Percentiles rank a stretch among this genome's conserved stretches.
These are phyloP conservation scores for Aphanoascus verrucosus DNA, from an alignment of 2,329 filamentous ascomycete species.

Conservation along the genomic window DNA sequence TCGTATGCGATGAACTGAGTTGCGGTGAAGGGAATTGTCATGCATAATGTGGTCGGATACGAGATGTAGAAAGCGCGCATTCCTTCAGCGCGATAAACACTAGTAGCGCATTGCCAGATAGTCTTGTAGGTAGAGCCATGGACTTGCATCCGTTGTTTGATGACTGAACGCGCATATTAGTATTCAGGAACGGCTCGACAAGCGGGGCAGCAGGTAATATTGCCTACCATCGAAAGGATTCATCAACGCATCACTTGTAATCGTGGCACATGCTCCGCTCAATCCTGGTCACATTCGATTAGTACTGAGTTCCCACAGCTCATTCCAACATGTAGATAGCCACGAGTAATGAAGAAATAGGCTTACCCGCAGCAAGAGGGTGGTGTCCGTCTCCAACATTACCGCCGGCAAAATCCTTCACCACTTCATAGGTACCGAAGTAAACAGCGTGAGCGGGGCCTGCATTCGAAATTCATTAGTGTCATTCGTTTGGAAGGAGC, in stretches of 20 bases:
- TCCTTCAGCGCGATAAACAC: slow-evolving; percentile 80
- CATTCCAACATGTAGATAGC: neutral
- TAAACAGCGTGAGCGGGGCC: slow-evolving; percentile 96
- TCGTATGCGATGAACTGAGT: slow-evolving; percentile 97
- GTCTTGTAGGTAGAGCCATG: slow-evolving; percentile 88
- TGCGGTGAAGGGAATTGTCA: slow-evolving; percentile 97
- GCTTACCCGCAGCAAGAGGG: slow-evolving; percentile 77
- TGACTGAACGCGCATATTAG: slow-evolving; percentile 50
- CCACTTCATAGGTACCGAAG: slow-evolving; percentile 94
- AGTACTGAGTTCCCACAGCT: neutral
- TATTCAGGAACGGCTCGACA: neutral
- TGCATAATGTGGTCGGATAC: slow-evolving; percentile 92
- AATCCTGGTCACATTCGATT: slow-evolving; percentile 49
- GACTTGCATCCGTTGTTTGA: slow-evolving; percentile 99
- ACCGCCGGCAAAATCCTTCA: slow-evolving; percentile 91
- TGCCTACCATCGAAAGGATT: slow-evolving; percentile 90
- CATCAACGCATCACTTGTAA: slow-evolving; percentile 96
- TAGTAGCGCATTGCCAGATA: slow-evolving; percentile 73
- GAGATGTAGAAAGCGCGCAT: slow-evolving; percentile 93
- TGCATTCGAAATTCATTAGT: slow-evolving; percentile 33
- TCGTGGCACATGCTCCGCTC: slow-evolving; percentile 88
- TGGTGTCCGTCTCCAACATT: slow-evolving; percentile 79
- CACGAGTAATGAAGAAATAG: neutral
- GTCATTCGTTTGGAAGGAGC: neutral
- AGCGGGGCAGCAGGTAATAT: neutral